Conservation (phyloP, 2,329 filamentous ascomycete genomes). For the Ophiostoma angusticollis region DNA sequence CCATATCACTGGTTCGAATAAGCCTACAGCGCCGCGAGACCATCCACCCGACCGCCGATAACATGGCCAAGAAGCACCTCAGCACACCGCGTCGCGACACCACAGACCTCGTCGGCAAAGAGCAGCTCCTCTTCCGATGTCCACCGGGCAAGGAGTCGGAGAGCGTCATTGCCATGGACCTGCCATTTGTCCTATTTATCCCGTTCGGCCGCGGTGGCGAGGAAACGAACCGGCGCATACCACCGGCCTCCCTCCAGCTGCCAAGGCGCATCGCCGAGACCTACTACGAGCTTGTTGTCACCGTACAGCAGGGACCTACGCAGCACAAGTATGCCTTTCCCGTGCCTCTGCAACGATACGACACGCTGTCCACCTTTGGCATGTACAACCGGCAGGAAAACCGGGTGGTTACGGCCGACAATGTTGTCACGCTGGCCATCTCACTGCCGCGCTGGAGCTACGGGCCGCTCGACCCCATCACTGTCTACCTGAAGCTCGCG, state of each 20-base stretch:
- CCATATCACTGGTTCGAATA: slow-evolving; percentile 86
- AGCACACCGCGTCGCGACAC: slow-evolving; percentile 84
- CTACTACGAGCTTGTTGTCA: slow-evolving; percentile 92
- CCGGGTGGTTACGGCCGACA: slow-evolving; percentile 74
- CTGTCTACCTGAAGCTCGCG: slow-evolving; percentile 85
- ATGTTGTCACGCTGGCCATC: slow-evolving; percentile 81
- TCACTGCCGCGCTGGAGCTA: slow-evolving; percentile 94
- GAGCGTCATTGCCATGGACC: slow-evolving; percentile 85
- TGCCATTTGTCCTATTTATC: slow-evolving; percentile 95
- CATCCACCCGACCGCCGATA: slow-evolving; percentile 92
- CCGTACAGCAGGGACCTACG: slow-evolving; percentile 79
- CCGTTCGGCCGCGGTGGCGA: slow-evolving; percentile 85
- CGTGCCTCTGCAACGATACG: slow-evolving; percentile 82
- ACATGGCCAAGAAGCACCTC: slow-evolving; percentile 80
- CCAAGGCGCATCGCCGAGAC: slow-evolving; percentile 92
- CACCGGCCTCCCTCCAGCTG: slow-evolving; percentile 81
- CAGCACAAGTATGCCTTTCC: slow-evolving; percentile 89
- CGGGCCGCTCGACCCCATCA: slow-evolving; percentile 86
- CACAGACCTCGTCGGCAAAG: slow-evolving; percentile 86
- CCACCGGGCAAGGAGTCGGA: slow-evolving; percentile 73
- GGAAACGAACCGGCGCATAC: slow-evolving; percentile 79
- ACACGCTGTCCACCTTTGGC: slow-evolving; percentile 94
- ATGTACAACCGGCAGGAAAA: slow-evolving; percentile 98
- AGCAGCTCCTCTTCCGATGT: slow-evolving; percentile 84
- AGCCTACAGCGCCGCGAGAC: slow-evolving; percentile 87